Evolutionary conservation across 257 asterid genomes (phyloP).

Genomic region (Agastache rugosa): DNA sequence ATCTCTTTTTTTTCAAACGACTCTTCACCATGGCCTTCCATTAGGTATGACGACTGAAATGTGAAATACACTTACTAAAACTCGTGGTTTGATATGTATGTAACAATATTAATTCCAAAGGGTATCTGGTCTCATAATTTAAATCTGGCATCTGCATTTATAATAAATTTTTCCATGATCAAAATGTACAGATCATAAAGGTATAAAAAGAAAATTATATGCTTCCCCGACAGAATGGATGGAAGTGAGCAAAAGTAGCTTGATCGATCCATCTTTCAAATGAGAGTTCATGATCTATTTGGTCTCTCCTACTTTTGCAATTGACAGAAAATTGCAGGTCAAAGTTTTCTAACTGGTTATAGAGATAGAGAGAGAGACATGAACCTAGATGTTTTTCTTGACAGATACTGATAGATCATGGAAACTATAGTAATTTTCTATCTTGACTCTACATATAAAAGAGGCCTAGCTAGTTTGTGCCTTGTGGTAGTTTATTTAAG

Average conservation of each 20-base stretch:
- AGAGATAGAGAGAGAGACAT: conserved; percentile 15
- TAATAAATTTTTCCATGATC: conserved; percentile 10
- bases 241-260: conserved; percentile 40
- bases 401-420: conserved; percentile 33
- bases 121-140: conserved; percentile 19
- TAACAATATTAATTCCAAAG: conserved; percentile 16
- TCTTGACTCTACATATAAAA: conserved; percentile 10
- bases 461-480: too few species aligned
- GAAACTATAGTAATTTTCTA: conserved; percentile 11
- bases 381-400: conserved; percentile 48
- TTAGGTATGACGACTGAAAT: conserved; percentile 1
- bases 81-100: conserved; percentile 5
- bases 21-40: conserved; percentile 46
- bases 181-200: background rate
- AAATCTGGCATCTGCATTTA: conserved; percentile 24
- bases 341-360: conserved; percentile 41
- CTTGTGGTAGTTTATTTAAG: conserved; percentile 28
- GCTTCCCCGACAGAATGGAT: conserved; percentile 36
- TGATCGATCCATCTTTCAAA: conserved; percentile 5
- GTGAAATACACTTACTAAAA: conserved; percentile 19
- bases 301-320: conserved; percentile 40
- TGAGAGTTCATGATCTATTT: conserved; percentile 25
- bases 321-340: conserved; percentile 43
- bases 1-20: conserved; percentile 48
- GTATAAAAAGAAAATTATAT: conserved; percentile 6